These are phyloP conservation scores for Magnusiomyces fungicola DNA, from an alignment of 1,139 yeast species.

Conservation along the genomic window DNA sequence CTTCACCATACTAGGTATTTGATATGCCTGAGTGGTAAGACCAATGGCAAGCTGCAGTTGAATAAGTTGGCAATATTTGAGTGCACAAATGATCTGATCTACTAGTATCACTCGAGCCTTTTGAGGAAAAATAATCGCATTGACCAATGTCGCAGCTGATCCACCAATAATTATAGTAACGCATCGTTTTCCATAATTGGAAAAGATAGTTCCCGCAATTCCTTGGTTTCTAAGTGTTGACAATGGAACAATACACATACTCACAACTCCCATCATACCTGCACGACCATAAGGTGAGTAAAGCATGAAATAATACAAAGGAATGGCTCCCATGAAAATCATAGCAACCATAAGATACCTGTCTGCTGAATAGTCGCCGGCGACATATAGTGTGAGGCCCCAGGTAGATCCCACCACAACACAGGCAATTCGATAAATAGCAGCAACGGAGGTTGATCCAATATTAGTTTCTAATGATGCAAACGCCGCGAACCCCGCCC, in stretches of 20 bases:
- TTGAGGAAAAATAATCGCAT: conserved; percentile 40
- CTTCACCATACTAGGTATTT: conserved; percentile 18
- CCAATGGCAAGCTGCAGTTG: conserved; percentile 37
- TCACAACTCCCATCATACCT: conserved; percentile 42
- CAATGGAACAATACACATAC: conserved; percentile 39
- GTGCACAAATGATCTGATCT: conserved; percentile 36
- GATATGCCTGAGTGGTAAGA: conserved; percentile 33
- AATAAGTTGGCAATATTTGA: conserved; percentile 37
- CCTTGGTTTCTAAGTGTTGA: conserved; percentile 9
- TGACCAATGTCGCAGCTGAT: conserved; percentile 40
- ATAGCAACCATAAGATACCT: conserved; percentile 40
- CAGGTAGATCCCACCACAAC: conserved; percentile 42
- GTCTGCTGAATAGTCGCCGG: conserved; percentile 36
- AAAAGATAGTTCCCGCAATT: conserved; percentile 37
- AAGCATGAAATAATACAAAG: conserved; percentile 40
- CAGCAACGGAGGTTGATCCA: conserved; percentile 44
- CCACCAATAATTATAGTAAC: conserved; percentile 46
- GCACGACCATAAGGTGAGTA: conserved; percentile 45
- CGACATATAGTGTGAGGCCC: conserved; percentile 41
- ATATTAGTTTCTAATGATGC: conserved; percentile 44
- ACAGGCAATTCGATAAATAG: conserved; percentile 41
- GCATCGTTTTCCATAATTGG: conserved; percentile 43
- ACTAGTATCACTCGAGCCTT: conserved; percentile 41
- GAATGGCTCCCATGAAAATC: conserved; percentile 38
- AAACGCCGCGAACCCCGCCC: conserved; percentile 48